phyloP scores from a whole-genome alignment of 306 rosid species.

The Castanea mollissima region DNA sequence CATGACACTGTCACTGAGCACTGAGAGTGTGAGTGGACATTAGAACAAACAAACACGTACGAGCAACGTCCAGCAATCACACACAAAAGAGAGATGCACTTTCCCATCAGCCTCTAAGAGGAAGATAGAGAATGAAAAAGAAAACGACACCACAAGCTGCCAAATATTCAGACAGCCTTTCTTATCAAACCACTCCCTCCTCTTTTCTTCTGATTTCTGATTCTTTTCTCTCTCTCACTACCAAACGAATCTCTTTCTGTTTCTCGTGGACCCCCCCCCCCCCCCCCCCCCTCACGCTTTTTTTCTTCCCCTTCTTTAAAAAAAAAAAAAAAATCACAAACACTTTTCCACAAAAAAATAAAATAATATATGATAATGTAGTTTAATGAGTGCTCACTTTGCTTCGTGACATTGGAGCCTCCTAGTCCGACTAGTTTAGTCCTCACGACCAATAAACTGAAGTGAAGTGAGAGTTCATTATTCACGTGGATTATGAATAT shows the following conservation, averaged over 20 bases:
- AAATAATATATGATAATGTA: not conserved
- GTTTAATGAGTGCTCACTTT: slow-evolving; percentile 23
- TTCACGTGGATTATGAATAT: no score
- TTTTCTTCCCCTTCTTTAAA: slow-evolving; percentile 1
- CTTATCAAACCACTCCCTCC: slow-evolving; percentile 14
- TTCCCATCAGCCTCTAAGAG: not conserved
- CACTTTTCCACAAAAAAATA: not conserved
- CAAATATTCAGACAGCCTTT: slow-evolving; percentile 49
- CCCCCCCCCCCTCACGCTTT: not conserved
- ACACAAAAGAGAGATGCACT: not conserved
- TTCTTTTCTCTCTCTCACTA: slow-evolving; percentile 10
- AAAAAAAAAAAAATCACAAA: slow-evolving; percentile 8
- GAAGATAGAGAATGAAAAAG: slow-evolving; percentile 32
- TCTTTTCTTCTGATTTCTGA: slow-evolving; percentile 1
- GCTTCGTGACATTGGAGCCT: slow-evolving; percentile 43
- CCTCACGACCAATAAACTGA: no score
- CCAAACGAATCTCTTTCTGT: slow-evolving; percentile 60
- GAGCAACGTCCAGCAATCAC: not conserved
- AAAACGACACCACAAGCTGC: slow-evolving; percentile 55
- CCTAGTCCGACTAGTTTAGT: not conserved
- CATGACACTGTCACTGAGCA: no score
- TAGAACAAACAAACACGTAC: not conserved
- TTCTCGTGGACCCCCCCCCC: slow-evolving; percentile 24
- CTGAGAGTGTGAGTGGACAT: not conserved
- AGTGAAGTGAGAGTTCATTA: no score